phyloP scores from a whole-genome alignment of 1,284 basidiomycete species.

The Neotropicomus parvogracilis region DNA sequence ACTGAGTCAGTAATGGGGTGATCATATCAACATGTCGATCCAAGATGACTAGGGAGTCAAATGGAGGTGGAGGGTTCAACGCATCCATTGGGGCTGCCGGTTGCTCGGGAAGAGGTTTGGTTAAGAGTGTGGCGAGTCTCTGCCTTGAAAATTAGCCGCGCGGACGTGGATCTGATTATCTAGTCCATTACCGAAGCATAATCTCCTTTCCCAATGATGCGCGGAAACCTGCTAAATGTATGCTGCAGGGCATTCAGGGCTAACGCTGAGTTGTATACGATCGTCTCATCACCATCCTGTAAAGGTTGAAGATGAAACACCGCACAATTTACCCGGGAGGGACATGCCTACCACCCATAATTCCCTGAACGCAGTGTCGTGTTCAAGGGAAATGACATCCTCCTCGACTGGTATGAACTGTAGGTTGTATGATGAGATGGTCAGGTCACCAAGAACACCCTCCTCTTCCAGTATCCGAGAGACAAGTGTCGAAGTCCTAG shows the following conservation, averaged over 20 bases:
- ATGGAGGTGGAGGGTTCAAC: constrained; percentile 47
- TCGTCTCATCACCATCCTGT: constrained; percentile 91
- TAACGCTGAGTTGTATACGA: constrained; percentile 85
- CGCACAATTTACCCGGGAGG: background rate
- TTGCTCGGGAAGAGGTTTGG: constrained; percentile 51
- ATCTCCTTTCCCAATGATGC: constrained; percentile 92
- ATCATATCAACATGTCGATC: constrained; percentile 95
- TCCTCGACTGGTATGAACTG: constrained; percentile 92
- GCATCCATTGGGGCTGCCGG: constrained; percentile 27
- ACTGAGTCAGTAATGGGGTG: constrained; percentile 91
- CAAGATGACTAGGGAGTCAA: constrained; percentile 87
- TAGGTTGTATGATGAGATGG: constrained; percentile 81
- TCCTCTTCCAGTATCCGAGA: constrained; percentile 84
- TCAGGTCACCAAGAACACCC: constrained; percentile 87
- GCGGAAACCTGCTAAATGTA: constrained; percentile 86
- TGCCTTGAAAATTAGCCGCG: constrained; percentile 33
- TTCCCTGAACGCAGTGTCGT: constrained; percentile 80
- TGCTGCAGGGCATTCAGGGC: constrained; percentile 85
- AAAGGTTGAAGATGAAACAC: constrained; percentile 1
- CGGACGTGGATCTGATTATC: constrained; percentile 2
- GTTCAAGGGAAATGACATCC: constrained; percentile 86
- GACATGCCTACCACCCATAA: constrained; percentile 70
- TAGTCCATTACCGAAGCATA: constrained; percentile 70
- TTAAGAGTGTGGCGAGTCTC: constrained; percentile 75
- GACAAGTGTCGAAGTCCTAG: constrained; percentile 83